phyloP scores from a whole-genome alignment of 1,284 basidiomycete species.

The Malassezia obtusa region DNA sequence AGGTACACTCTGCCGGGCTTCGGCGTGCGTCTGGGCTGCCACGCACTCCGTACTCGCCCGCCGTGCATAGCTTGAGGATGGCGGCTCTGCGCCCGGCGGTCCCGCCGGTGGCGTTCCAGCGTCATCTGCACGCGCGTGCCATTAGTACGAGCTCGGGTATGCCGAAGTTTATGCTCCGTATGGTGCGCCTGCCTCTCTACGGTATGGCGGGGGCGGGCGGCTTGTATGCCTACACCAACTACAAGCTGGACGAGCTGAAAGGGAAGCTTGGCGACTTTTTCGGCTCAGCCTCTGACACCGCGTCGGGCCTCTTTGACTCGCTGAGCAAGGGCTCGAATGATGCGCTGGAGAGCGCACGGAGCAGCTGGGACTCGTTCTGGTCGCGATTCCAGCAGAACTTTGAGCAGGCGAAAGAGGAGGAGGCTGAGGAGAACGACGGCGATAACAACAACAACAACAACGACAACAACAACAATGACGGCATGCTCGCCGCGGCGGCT shows the following conservation, averaged over 20 bases:
- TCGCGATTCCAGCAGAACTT: constrained; percentile 3
- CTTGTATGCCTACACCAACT: constrained; percentile 40
- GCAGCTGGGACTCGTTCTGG: constrained; percentile 17
- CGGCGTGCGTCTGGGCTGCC: not conserved
- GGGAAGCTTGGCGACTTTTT: constrained; percentile 11
- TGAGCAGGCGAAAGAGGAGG: not conserved
- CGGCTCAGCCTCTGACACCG: constrained; percentile 23
- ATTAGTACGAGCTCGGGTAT: constrained; percentile 39
- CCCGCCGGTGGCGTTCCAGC: constrained; percentile 7
- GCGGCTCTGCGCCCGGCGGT: not conserved
- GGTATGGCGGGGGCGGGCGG: constrained; percentile 37
- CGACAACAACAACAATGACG: not conserved
- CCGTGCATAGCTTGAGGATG: not conserved
- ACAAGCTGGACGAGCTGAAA: constrained; percentile 33
- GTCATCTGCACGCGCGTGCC: constrained; percentile 37
- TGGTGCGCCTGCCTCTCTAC: constrained; percentile 34
- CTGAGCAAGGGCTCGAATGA: constrained; percentile 15
- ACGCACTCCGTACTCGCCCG: not conserved
- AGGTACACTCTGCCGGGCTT: not conserved
- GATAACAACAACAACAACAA: constrained; percentile 5
- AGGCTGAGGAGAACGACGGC: constrained; percentile 8
- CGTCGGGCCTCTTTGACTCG: constrained; percentile 22
- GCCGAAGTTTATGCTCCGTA: constrained; percentile 33
- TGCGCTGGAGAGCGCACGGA: not conserved
- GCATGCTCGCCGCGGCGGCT: constrained; percentile 21